These are phyloP conservation scores for Arthrobotrys conoides DNA, from an alignment of 2,329 filamentous ascomycete genomes.

Conservation along the genomic window DNA sequence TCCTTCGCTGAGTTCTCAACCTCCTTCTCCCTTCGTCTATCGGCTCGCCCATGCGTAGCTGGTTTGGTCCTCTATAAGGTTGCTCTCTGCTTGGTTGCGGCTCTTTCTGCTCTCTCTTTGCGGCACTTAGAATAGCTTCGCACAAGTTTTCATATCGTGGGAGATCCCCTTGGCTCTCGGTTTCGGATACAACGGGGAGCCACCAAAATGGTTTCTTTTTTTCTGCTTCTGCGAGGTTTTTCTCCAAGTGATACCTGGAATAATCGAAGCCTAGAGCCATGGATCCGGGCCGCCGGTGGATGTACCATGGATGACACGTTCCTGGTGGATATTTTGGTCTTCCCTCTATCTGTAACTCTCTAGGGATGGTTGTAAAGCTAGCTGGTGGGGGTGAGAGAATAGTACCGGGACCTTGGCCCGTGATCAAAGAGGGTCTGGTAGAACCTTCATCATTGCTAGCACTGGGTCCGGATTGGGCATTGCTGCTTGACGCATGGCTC, in stretches of 20 bases:
- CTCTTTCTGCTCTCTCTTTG: neutral
- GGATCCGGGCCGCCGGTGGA: neutral
- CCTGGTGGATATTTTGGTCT: conserved; percentile 29
- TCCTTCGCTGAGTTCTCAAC: neutral
- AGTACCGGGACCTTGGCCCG: neutral
- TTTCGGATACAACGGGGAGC: neutral
- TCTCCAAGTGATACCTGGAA: neutral
- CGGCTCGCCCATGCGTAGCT: neutral
- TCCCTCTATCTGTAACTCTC: neutral
- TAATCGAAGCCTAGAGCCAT: neutral
- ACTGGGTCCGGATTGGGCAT: neutral
- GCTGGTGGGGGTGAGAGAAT: conserved; percentile 4
- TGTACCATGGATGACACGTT: conserved; percentile 17
- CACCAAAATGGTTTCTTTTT: neutral
- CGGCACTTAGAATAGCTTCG: neutral
- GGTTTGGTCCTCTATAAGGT: neutral
- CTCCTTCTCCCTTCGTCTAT: conserved; percentile 1
- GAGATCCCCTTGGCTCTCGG: neutral
- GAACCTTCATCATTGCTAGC: neutral
- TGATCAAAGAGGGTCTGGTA: neutral
- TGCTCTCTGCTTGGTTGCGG: neutral
- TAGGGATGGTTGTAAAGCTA: conserved; percentile 33
- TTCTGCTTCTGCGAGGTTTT: too few relatives aligned
- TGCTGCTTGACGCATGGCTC: neutral
- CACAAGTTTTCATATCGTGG: neutral